These are phyloP conservation scores for Silene conica DNA, from an alignment of 148 eudicot species.

Conservation along the genomic window DNA sequence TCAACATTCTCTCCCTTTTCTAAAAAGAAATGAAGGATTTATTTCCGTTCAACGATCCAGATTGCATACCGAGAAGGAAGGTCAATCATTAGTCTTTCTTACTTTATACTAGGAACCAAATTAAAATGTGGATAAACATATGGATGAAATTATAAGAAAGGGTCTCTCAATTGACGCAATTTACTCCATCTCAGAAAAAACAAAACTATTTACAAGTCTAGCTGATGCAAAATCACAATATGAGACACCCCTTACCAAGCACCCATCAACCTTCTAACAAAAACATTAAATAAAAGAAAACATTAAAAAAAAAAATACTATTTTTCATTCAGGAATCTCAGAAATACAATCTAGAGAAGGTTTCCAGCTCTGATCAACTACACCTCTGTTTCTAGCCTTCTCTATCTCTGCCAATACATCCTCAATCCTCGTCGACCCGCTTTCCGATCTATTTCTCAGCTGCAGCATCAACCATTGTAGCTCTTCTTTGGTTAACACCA, in stretches of 20 bases:
- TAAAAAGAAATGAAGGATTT: no score
- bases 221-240: no score
- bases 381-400: slow-evolving; percentile 28
- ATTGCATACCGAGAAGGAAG: no score
- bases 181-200: no score
- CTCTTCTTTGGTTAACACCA: slow-evolving; percentile 77
- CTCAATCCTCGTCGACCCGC: slow-evolving; percentile 31
- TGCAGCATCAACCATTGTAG: slow-evolving; percentile 52
- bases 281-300: neutral
- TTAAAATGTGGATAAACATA: no score
- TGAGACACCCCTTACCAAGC: neutral
- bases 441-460: slow-evolving; percentile 22
- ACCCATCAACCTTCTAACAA: neutral
- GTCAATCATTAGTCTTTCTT: no score
- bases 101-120: no score
- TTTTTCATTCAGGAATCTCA: slow-evolving; percentile 52
- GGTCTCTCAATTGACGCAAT: no score
- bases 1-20: no score
- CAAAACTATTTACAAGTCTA: neutral
- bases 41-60: no score
- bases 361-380: slow-evolving; percentile 36
- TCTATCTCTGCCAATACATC: slow-evolving; percentile 55
- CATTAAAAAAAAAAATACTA: neutral
- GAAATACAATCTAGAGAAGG: slow-evolving; percentile 64
- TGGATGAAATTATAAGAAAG: no score